These are phyloP conservation scores for Hypoxylon sp. DNA, from an alignment of 2,329 filamentous ascomycete species.

Conservation along the genomic window DNA sequence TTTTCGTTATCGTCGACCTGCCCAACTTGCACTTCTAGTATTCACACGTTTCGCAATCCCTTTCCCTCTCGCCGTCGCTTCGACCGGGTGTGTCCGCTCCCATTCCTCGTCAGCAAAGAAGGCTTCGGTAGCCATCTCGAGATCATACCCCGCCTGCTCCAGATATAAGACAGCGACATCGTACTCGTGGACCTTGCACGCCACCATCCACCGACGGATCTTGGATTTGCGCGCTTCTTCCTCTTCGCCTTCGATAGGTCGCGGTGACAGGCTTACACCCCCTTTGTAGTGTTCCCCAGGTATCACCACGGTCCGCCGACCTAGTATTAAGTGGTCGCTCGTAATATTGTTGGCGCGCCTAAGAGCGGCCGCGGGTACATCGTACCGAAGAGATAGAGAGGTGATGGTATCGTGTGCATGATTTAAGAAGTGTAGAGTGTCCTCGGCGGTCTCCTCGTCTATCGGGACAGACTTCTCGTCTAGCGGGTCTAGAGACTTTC, in stretches of 20 bases:
- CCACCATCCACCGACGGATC: conserved; percentile 81
- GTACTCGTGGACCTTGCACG: conserved; percentile 81
- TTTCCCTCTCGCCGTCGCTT: conserved; percentile 51
- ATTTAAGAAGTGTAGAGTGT: conserved; percentile 80
- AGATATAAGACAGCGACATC: conserved; percentile 81
- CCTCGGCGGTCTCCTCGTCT: conserved; percentile 59
- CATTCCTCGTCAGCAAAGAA: conserved; percentile 80
- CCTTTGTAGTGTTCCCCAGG: conserved; percentile 77
- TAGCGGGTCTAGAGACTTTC: conserved; percentile 27
- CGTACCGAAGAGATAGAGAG: conserved; percentile 78
- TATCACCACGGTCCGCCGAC: conserved; percentile 76
- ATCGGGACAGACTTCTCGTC: conserved; percentile 49
- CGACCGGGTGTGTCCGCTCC: conserved; percentile 75
- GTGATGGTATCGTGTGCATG: conserved; percentile 74
- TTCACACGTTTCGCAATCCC: conserved; percentile 45
- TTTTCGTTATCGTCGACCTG: conserved; percentile 36
- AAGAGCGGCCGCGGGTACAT: conserved; percentile 72
- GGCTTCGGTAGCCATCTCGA: conserved; percentile 71
- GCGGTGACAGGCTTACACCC: conserved; percentile 74
- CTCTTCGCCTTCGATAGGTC: conserved; percentile 78
- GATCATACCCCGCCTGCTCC: conserved; percentile 74
- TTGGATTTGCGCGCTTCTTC: conserved; percentile 77
- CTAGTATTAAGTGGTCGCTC: conserved; percentile 77
- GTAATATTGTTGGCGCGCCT: conserved; percentile 76
- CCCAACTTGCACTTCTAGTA: conserved; percentile 42